A percentile compares a stretch with the other conserved stretches of the same genome.
Conservation (phyloP, 345 rosid genomes). For the Aurinia saxatilis region DNA sequence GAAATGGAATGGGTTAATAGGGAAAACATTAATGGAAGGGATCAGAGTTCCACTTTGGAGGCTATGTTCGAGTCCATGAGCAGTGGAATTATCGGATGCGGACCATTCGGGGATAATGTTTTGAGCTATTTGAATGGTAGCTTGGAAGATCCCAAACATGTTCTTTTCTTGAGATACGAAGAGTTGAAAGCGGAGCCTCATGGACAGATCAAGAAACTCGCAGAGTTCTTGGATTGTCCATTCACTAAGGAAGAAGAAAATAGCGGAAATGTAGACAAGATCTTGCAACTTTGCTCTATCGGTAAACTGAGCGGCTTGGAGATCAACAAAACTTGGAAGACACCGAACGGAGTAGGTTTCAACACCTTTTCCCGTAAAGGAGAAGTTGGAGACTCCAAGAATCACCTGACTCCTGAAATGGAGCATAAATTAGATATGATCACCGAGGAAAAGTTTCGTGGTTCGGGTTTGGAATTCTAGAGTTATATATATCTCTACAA, state of each 20-base stretch:
- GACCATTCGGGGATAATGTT: conserved; percentile 53
- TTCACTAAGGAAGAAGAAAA: conserved; percentile 36
- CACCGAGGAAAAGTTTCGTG: conserved; percentile 27
- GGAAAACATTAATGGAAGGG: neutral
- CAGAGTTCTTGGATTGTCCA: conserved; percentile 36
- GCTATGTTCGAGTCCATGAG: conserved; percentile 34
- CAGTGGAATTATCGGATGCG: conserved; percentile 33
- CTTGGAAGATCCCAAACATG: conserved; percentile 30
- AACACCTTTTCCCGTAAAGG: conserved; percentile 37
- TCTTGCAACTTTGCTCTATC: conserved; percentile 43
- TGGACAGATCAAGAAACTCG: conserved; percentile 27
- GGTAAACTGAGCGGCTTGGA: conserved; percentile 35
- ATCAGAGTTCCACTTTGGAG: conserved; percentile 16
- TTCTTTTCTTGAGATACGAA: conserved; percentile 47
- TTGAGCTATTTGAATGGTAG: conserved; percentile 44
- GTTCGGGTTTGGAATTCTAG: conserved; percentile 27
- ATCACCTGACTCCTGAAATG: conserved; percentile 39
- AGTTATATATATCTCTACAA: too few species aligned
- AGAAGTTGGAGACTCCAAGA: conserved; percentile 39
- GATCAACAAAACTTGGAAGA: conserved; percentile 34
- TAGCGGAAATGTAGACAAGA: conserved; percentile 15
- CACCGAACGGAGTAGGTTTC: conserved; percentile 10
- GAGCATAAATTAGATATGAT: conserved; percentile 28
- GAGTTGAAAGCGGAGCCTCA: conserved; percentile 32
- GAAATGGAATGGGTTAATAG: too few species aligned